phyloP scores from a whole-genome alignment of 2,329 filamentous ascomycete species.

The Cladosporium phlei region DNA sequence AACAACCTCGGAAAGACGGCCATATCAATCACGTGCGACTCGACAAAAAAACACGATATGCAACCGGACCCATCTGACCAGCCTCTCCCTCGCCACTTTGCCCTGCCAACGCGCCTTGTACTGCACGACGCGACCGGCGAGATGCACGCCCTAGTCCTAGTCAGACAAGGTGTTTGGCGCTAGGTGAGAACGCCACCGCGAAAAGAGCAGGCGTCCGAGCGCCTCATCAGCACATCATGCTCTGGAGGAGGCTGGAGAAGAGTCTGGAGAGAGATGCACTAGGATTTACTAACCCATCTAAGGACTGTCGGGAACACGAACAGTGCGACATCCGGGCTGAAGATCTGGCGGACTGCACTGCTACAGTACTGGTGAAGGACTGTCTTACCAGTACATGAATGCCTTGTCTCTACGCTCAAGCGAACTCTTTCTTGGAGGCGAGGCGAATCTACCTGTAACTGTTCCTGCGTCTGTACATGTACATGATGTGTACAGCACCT shows the following conservation, averaged over 20 bases:
- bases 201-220: too few relatives aligned
- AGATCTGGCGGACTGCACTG: too few relatives aligned
- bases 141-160: not conserved
- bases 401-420: too few relatives aligned
- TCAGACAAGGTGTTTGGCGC: not conserved
- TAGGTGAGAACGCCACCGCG: not conserved
- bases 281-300: too few relatives aligned
- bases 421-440: too few relatives aligned
- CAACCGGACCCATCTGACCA: not conserved
- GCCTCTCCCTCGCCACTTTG: not conserved
- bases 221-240: not conserved
- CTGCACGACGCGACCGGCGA: not conserved
- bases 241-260: constrained; percentile 1
- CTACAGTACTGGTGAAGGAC: too few relatives aligned
- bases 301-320: too few relatives aligned
- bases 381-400: too few relatives aligned
- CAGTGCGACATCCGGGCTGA: too few relatives aligned
- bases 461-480: not conserved
- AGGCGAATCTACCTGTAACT: too few relatives aligned
- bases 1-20: too few relatives aligned
- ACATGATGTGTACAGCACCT: not conserved
- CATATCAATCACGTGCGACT: constrained; percentile 1
- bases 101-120: constrained; percentile 4
- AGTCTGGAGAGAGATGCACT: not conserved
- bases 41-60: too few relatives aligned